Conservation (phyloP, 768 basidiomycete genomes). For the Mycena polygramma region DNA sequence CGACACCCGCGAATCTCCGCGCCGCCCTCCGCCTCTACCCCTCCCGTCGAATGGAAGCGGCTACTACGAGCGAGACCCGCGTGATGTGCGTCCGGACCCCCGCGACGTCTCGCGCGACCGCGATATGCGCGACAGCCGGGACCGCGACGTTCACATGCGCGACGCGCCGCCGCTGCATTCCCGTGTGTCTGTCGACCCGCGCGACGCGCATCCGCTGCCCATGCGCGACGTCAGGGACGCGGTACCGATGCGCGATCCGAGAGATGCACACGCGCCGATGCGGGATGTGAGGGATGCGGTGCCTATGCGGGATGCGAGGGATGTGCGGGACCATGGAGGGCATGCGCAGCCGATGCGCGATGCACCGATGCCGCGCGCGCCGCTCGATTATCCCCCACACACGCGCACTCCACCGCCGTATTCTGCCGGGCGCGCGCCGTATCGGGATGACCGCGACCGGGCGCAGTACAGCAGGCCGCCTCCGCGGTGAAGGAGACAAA, state of each 20-base stretch:
- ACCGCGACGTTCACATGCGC: slow-evolving; percentile 24
- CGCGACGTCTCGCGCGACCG: slow-evolving; percentile 22
- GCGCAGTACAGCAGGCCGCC: slow-evolving; percentile 26
- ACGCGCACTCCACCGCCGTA: slow-evolving; percentile 30
- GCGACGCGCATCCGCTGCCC: slow-evolving; percentile 13
- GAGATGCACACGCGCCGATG: slow-evolving; percentile 25
- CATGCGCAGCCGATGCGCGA: slow-evolving; percentile 28
- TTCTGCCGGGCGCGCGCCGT: slow-evolving; percentile 23
- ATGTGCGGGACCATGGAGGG: not conserved
- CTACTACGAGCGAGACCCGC: slow-evolving; percentile 30
- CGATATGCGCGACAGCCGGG: slow-evolving; percentile 13
- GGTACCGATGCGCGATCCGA: slow-evolving; percentile 25
- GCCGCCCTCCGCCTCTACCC: slow-evolving; percentile 27
- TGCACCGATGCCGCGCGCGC: slow-evolving; percentile 21
- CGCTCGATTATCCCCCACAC: slow-evolving; percentile 33
- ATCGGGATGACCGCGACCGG: slow-evolving; percentile 31
- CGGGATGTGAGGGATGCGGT: slow-evolving; percentile 22
- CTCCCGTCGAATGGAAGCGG: slow-evolving; percentile 13
- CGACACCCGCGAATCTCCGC: slow-evolving; percentile 15
- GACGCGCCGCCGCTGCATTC: slow-evolving; percentile 23
- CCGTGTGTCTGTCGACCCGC: slow-evolving; percentile 1
- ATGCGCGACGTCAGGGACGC: slow-evolving; percentile 28
- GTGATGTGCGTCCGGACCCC: slow-evolving; percentile 19
- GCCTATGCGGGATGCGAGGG: slow-evolving; percentile 22
- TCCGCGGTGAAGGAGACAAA: slow-evolving; percentile 14